Conservation (phyloP, 2,329 filamentous ascomycete species). For the Fusarium subtropicale region DNA sequence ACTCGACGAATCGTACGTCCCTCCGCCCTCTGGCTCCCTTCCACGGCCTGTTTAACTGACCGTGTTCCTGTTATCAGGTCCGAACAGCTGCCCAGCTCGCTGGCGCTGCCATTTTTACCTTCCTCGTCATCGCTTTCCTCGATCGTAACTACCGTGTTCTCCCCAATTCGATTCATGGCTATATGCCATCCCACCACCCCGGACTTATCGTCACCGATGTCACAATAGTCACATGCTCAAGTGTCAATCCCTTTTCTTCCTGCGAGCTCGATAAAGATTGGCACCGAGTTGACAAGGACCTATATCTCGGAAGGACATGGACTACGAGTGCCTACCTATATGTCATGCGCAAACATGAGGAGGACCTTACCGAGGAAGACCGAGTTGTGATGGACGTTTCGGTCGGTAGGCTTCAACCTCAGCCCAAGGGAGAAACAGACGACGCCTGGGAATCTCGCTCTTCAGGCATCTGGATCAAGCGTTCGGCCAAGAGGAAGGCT, state of each 20-base stretch:
- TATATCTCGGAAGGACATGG: slow-evolving; percentile 82
- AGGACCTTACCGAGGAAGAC: slow-evolving; percentile 79
- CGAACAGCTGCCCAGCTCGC: slow-evolving; percentile 81
- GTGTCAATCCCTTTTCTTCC: slow-evolving; percentile 77
- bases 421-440: slow-evolving; percentile 57
- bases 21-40: neutral
- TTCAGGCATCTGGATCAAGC: slow-evolving; percentile 84
- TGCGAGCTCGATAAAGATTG: slow-evolving; percentile 81
- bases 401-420: slow-evolving; percentile 79
- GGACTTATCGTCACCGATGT: slow-evolving; percentile 89
- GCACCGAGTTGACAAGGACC: slow-evolving; percentile 89
- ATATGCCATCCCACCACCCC: slow-evolving; percentile 86
- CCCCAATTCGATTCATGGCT: slow-evolving; percentile 85
- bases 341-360: slow-evolving; percentile 85
- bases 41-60: slow-evolving; percentile 15
- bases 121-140: slow-evolving; percentile 82
- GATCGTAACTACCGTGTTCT: slow-evolving; percentile 91
- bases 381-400: slow-evolving; percentile 83
- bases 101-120: slow-evolving; percentile 71
- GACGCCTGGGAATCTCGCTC: slow-evolving; percentile 82
- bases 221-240: slow-evolving; percentile 79
- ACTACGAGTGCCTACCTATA: slow-evolving; percentile 83
- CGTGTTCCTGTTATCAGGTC: slow-evolving; percentile 55
- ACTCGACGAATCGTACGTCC: slow-evolving; percentile 54
- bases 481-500: slow-evolving; percentile 76